phyloP scores from a whole-genome alignment of 177 flowering plant genomes.

The Tripterygium wilfordii region DNA sequence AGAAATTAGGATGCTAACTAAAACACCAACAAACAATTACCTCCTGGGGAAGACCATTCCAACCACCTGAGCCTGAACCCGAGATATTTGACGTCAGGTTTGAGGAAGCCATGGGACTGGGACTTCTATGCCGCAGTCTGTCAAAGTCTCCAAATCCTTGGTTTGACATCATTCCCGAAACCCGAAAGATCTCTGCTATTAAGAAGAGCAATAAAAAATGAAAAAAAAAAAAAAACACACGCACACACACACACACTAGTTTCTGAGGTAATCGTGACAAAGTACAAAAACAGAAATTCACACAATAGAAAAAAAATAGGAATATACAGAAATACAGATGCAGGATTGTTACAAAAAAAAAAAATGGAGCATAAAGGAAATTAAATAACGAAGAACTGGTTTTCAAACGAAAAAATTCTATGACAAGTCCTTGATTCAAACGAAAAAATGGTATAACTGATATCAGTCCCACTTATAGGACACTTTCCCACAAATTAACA shows the following conservation, averaged over 20 bases:
- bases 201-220: background rate
- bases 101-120: slow-evolving; percentile 89
- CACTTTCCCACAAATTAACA: too few species aligned
- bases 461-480: too few species aligned
- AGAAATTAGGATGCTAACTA: too few species aligned
- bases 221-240: background rate
- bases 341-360: too few species aligned
- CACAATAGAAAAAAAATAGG: too few species aligned
- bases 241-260: background rate
- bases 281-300: too few species aligned
- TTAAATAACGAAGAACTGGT: too few species aligned
- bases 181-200: slow-evolving; percentile 70
- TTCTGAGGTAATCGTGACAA: background rate
- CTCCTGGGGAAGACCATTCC: slow-evolving; percentile 87
- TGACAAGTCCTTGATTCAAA: too few species aligned
- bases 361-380: too few species aligned
- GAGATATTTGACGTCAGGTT: slow-evolving; percentile 55
- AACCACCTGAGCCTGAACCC: slow-evolving; percentile 68
- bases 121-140: slow-evolving; percentile 80
- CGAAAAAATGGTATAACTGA: too few species aligned
- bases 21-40: slow-evolving; percentile 22
- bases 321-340: too few species aligned
- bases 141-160: slow-evolving; percentile 81
- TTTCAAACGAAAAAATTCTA: too few species aligned
- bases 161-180: slow-evolving; percentile 78